These are phyloP conservation scores for Vachellia pachyceras DNA, from an alignment of 306 rosid genomes.

Conservation along the genomic window DNA sequence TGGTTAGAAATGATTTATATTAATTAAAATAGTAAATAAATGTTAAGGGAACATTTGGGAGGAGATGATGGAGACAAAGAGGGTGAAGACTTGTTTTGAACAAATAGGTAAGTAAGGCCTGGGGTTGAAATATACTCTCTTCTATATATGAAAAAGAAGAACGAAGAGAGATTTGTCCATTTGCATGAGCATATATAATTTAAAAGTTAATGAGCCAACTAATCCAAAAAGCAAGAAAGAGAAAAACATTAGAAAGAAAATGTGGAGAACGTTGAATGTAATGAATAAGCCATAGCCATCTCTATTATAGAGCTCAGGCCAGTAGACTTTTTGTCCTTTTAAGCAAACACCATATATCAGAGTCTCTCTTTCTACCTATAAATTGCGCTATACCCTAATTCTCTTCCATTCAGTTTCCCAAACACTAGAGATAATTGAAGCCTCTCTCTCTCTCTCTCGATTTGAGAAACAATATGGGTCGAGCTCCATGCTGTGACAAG, in stretches of 20 bases:
- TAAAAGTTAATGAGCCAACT: constrained; percentile 63
- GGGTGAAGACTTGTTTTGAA: constrained; percentile 69
- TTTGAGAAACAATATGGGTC: constrained; percentile 40
- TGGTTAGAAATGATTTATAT: no score
- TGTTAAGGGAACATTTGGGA: constrained; percentile 58
- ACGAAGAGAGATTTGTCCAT: constrained; percentile 65
- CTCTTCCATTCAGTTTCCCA: constrained; percentile 56
- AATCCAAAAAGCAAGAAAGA: constrained; percentile 72
- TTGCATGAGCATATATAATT: constrained; percentile 73
- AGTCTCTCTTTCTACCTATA: constrained; percentile 72
- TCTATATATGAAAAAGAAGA: constrained; percentile 28
- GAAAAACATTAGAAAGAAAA: constrained; percentile 52
- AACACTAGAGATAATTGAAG: constrained; percentile 7
- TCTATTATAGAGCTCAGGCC: constrained; percentile 1
- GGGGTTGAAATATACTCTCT: constrained; percentile 37
- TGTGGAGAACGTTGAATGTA: background rate
- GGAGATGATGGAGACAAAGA: constrained; percentile 77
- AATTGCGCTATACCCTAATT: constrained; percentile 55
- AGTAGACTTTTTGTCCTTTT: constrained; percentile 63
- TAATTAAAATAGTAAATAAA: no score
- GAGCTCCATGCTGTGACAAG: constrained; percentile 52
- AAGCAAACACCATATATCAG: constrained; percentile 51
- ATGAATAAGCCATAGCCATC: background rate
- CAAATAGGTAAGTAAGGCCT: constrained; percentile 39
- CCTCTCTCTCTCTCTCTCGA: constrained; percentile 1